A percentile compares a stretch with the other conserved stretches of the same genome.
Conservation (phyloP, 148 eudicot species). For the Camellia sinensis region DNA sequence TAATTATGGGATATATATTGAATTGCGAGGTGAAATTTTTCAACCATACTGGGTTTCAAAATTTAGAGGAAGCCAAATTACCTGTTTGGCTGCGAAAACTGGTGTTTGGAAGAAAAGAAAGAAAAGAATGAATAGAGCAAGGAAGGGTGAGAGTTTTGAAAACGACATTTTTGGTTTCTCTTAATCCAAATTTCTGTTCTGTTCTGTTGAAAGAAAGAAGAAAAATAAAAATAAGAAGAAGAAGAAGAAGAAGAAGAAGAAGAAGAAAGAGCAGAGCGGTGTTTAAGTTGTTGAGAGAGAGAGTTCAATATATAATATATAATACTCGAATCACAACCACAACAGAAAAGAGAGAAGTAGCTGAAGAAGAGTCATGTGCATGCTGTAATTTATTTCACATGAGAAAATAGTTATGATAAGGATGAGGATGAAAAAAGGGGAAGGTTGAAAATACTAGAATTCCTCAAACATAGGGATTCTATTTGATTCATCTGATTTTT, state of each 20-base stretch:
- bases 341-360: too few species aligned
- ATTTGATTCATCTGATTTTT: too few species aligned
- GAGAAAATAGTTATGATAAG: too few species aligned
- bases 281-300: too few species aligned
- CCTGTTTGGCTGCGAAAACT: constrained; percentile 30
- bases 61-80: background rate
- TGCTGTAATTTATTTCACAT: too few species aligned
- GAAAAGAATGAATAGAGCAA: constrained; percentile 20
- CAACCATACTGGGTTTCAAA: background rate
- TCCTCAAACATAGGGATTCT: too few species aligned
- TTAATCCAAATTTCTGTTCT: background rate
- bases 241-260: background rate
- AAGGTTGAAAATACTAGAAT: too few species aligned
- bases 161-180: constrained; percentile 17
- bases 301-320: too few species aligned
- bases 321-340: too few species aligned
- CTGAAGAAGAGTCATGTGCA: too few species aligned
- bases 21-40: background rate
- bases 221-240: background rate
- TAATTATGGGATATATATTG: background rate
- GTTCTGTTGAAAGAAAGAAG: background rate
- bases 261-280: too few species aligned
- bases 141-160: constrained; percentile 10
- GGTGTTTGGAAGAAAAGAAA: constrained; percentile 23
- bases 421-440: too few species aligned